These are phyloP conservation scores for Aegle marmelos DNA, from an alignment of 345 rosid genomes.

Conservation along the genomic window DNA sequence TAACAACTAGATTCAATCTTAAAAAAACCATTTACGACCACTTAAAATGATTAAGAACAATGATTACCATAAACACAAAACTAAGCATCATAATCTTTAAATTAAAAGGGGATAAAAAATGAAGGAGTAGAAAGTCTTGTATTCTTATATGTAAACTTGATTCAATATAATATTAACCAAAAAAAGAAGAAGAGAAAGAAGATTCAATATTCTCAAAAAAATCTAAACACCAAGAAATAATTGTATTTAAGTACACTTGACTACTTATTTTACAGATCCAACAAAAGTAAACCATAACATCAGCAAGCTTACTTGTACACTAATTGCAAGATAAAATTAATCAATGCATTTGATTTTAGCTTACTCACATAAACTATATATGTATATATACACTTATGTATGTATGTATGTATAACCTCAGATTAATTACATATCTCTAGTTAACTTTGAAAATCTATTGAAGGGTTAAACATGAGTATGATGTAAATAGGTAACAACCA, in stretches of 20 bases:
- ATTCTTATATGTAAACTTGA: constrained; percentile 40
- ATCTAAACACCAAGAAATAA: neutral
- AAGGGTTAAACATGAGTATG: no score
- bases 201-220: neutral
- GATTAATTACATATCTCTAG: no score
- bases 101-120: no score
- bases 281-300: neutral
- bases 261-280: neutral
- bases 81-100: neutral
- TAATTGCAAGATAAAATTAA: neutral
- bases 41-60: neutral
- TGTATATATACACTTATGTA: no score
- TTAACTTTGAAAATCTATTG: no score
- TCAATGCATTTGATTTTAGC: neutral
- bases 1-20: no score
- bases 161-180: constrained; percentile 15
- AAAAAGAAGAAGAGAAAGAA: neutral
- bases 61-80: neutral
- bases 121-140: neutral
- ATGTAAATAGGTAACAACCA: no score
- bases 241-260: neutral
- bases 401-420: no score
- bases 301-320: neutral
- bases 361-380: neutral
- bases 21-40: neutral